Conservation (phyloP, 2,329 filamentous ascomycete genomes). For the Stachybotrys chlorohalonatus region DNA sequence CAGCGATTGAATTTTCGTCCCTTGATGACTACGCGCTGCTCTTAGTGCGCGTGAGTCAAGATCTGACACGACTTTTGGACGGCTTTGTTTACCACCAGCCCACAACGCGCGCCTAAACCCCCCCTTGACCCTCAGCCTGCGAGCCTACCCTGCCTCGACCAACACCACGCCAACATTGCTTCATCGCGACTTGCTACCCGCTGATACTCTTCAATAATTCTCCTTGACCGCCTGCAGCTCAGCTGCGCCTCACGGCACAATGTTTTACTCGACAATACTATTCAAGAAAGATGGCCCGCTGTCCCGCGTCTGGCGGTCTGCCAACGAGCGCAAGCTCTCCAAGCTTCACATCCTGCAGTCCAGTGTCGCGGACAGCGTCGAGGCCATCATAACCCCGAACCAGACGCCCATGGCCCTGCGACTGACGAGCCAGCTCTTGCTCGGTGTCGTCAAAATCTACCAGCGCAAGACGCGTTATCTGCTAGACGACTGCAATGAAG, state of each 20-base stretch:
- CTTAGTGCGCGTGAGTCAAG: constrained; percentile 19
- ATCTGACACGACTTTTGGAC: constrained; percentile 13
- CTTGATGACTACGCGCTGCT: constrained; percentile 19
- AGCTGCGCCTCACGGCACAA: constrained; percentile 35
- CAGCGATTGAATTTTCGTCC: constrained; percentile 13
- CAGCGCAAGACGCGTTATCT: constrained; percentile 94
- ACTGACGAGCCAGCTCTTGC: constrained; percentile 83
- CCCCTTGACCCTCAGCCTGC: constrained; percentile 2
- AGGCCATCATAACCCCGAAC: constrained; percentile 85
- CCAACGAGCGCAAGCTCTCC: constrained; percentile 97
- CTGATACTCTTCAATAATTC: constrained; percentile 1
- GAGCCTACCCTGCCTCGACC: background rate
- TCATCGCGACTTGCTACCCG: constrained; percentile 1
- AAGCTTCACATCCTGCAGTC: constrained; percentile 94
- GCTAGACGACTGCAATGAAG: constrained; percentile 95
- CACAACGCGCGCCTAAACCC: constrained; percentile 16
- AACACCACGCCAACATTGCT: background rate
- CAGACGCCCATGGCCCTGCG: constrained; percentile 93
- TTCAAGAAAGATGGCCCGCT: constrained; percentile 94
- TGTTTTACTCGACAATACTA: constrained; percentile 97
- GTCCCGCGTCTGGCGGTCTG: constrained; percentile 95
- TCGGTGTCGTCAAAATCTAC: constrained; percentile 96
- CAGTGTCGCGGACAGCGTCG: constrained; percentile 89
- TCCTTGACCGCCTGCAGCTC: constrained; percentile 14
- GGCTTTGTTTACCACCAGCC: constrained; percentile 22